Evolutionary conservation across 2,329 filamentous ascomycete species (phyloP).

Genomic region (Paradendryphiella salina): DNA sequence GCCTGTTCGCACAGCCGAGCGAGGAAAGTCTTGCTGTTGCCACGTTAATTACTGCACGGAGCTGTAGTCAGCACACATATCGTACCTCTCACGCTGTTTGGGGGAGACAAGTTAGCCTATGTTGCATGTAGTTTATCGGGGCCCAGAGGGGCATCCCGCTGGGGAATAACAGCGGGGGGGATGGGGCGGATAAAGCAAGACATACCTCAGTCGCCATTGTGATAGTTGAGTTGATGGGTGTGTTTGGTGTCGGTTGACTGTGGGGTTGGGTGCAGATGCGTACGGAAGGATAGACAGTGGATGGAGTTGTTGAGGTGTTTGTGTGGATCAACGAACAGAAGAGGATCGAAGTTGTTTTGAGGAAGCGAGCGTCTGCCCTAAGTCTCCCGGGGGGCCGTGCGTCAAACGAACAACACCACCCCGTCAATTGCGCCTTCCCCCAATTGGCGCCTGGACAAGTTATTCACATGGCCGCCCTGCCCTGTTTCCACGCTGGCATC

Average conservation of each 20-base stretch:
- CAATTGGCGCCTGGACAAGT: constrained; percentile 19
- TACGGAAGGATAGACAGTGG: constrained; percentile 30
- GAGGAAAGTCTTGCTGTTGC: constrained; percentile 84
- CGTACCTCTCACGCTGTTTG: constrained; percentile 56
- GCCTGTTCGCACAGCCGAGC: constrained; percentile 99
- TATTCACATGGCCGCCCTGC: constrained; percentile 24
- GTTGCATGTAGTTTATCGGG: constrained; percentile 38
- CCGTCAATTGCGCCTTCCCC: constrained; percentile 29
- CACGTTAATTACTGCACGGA: constrained; percentile 33
- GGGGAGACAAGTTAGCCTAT: constrained; percentile 40
- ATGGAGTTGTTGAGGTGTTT: constrained; percentile 30
- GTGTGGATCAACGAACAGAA: constrained; percentile 27
- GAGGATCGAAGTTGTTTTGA: constrained; percentile 36
- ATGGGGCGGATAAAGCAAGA: constrained; percentile 44
- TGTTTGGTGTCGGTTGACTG: constrained; percentile 19
- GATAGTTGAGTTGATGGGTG: constrained; percentile 25
- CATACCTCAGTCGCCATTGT: constrained; percentile 68
- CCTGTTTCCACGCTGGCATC: constrained; percentile 11
- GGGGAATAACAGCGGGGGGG: constrained; percentile 42
- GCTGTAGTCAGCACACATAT: constrained; percentile 19
- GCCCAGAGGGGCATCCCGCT: constrained; percentile 49
- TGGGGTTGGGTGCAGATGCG: constrained; percentile 27
- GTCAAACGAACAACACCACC: constrained; percentile 26
- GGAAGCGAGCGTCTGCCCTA: constrained; percentile 37
- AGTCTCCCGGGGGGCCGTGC: constrained; percentile 15